A percentile compares a stretch with the other conserved stretches of the same genome.
Conservation (phyloP, 257 asterid genomes). For the Gynochthodes officinalis region DNA sequence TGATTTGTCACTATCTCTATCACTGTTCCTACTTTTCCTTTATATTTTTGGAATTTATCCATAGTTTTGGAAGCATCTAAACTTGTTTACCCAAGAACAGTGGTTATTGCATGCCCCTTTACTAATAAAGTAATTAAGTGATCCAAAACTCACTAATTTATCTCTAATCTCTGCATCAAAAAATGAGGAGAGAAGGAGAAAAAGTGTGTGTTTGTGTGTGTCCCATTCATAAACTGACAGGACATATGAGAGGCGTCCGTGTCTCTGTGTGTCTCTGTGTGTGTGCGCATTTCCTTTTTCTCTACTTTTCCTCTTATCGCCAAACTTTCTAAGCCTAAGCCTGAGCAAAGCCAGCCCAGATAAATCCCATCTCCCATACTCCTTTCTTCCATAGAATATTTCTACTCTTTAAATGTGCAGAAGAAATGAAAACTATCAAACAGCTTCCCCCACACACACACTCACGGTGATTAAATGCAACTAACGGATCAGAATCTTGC, state of each 20-base stretch:
- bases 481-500: constrained; percentile 5
- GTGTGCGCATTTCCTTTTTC: background rate
- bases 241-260: background rate
- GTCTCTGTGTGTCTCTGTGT: background rate
- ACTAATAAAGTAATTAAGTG: too few species aligned
- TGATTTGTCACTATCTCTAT: too few species aligned
- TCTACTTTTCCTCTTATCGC: background rate
- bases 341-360: background rate
- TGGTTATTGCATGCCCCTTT: too few species aligned
- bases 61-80: too few species aligned
- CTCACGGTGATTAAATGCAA: constrained; percentile 6
- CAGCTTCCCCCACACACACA: background rate
- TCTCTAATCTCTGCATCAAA: background rate
- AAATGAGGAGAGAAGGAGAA: background rate
- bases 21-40: too few species aligned
- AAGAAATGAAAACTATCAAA: too few species aligned
- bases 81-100: too few species aligned
- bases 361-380: background rate
- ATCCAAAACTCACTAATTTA: too few species aligned
- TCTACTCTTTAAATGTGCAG: constrained; percentile 15
- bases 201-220: too few species aligned
- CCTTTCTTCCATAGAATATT: background rate
- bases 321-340: constrained; percentile 1
- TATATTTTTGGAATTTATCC: too few species aligned
- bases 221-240: background rate